phyloP scores from a whole-genome alignment of 352 stramenopile genomes.

The Globisporangium mamillatum region DNA sequence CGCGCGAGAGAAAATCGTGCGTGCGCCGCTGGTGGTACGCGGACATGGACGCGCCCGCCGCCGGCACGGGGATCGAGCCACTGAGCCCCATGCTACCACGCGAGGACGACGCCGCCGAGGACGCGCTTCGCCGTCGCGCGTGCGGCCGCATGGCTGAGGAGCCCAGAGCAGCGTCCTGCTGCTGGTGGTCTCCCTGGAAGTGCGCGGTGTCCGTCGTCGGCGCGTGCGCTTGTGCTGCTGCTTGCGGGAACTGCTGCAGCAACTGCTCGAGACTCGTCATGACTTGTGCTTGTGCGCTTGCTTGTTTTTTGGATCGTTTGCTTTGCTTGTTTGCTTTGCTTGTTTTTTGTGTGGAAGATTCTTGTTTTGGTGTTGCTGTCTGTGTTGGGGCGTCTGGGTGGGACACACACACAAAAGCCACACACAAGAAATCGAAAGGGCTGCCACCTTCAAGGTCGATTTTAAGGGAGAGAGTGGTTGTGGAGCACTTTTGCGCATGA shows the following conservation, averaged over 20 bases:
- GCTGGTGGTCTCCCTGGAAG: conserved; percentile 3
- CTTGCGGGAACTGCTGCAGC: conserved; percentile 8
- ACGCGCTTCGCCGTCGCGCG: conserved; percentile 6
- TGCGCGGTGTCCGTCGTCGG: neutral
- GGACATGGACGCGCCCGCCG: conserved; percentile 13
- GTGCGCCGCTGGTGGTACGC: conserved; percentile 16
- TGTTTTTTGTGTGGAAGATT: conserved; percentile 5
- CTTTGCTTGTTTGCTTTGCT: neutral
- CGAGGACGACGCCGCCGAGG: neutral
- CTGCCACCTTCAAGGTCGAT: neutral
- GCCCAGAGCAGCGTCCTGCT: neutral
- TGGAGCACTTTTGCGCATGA: too few species aligned
- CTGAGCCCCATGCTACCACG: conserved; percentile 6
- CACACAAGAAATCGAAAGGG: neutral
- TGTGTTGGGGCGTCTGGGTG: neutral
- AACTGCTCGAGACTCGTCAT: conserved; percentile 19
- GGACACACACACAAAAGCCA: neutral
- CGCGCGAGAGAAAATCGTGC: conserved; percentile 19
- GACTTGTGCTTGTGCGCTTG: neutral
- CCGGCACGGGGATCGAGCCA: conserved; percentile 21
- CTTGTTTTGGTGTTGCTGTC: neutral
- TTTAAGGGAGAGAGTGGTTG: too few species aligned
- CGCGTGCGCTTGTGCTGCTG: neutral
- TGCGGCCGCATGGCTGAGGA: neutral
- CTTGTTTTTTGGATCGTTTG: neutral